Evolutionary conservation across 2,329 filamentous ascomycete species (phyloP), one percentile per base, ranked within the genome.

Genomic region (Paecilomyces formosus): DNA sequence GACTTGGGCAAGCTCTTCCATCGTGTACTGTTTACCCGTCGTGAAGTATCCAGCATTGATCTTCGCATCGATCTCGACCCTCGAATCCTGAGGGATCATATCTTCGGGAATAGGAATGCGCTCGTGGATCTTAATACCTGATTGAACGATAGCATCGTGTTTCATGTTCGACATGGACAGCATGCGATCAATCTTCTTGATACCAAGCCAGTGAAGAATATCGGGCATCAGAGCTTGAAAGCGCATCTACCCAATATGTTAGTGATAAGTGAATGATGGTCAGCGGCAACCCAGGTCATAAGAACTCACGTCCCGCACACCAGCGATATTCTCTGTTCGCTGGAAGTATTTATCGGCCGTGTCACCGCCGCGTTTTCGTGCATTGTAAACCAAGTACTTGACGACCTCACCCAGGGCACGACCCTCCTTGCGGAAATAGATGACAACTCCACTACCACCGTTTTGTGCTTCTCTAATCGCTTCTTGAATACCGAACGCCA

Each of bases 51-150:
- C 94, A 61, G 93, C 92, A 66, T 93, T 94, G 71, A 97, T 97
- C 80, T 97, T 97, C 60, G 94, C 94, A 75, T 97, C 94, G 70
- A 97, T 99, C 75, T 99, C 94, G n/a, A 97, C 94, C 64, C 93
- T 83, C 56, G 92, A 96, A 76, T 97, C 94, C 62, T 88, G 90
- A 12, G 94, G 94, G 67, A 97, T 97, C 84, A 94, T 86, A 31
- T 94, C 89, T 64, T 96, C 91, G 3, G 93, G 94, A 63, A 97
- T 90, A 61, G 95, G 92, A 54, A 97, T 87, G 61, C 92, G 85
- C 77, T 97, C 92, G 68, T 88, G 82, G 66, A 97, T 97, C 30
- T 91, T 90, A 65, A 81, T 81, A 1, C 79, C 79, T 51, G 78
- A 76, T 13, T 79, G 72, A 3, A 81, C 78, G 60, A 81, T 81